Percentiles rank a stretch among this genome's conserved stretches.
phyloP scores from a whole-genome alignment of 2,329 filamentous ascomycete genomes.

The Cyphellophora attinorum region DNA sequence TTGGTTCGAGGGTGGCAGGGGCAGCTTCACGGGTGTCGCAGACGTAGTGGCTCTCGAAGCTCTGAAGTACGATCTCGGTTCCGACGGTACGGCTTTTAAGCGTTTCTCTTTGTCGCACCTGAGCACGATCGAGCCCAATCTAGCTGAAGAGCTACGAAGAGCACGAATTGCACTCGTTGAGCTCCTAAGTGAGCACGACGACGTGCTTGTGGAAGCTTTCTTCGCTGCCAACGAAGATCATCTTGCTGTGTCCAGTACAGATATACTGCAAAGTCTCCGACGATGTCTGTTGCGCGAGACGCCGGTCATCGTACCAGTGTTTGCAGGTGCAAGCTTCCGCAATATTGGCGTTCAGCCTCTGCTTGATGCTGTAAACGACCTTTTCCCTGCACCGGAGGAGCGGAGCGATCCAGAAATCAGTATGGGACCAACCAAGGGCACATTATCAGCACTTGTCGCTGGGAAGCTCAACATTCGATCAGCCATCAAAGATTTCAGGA shows the following conservation, averaged over 20 bases:
- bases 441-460: conserved; percentile 39
- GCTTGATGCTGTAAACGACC: conserved; percentile 77
- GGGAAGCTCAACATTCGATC: conserved; percentile 32
- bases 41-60: conserved; percentile 70
- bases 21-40: conserved; percentile 71
- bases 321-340: conserved; percentile 83
- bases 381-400: conserved; percentile 74
- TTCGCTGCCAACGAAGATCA: conserved; percentile 68
- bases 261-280: conserved; percentile 66
- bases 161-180: conserved; percentile 75
- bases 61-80: conserved; percentile 60
- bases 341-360: conserved; percentile 92
- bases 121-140: conserved; percentile 35
- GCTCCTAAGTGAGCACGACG: conserved; percentile 78
- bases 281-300: conserved; percentile 58
- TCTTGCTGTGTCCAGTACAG: conserved; percentile 52
- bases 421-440: conserved; percentile 48
- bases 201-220: conserved; percentile 74
- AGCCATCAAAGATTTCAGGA: conserved; percentile 31
- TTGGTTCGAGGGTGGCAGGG: conserved; percentile 71
- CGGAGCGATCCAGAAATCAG: conserved; percentile 70
- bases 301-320: conserved; percentile 71
- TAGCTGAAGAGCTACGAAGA: conserved; percentile 59
- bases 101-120: conserved; percentile 48
- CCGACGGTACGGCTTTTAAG: conserved; percentile 54